phyloP scores from a whole-genome alignment of 2,329 filamentous ascomycete genomes.

The Aspergillus sp. region DNA sequence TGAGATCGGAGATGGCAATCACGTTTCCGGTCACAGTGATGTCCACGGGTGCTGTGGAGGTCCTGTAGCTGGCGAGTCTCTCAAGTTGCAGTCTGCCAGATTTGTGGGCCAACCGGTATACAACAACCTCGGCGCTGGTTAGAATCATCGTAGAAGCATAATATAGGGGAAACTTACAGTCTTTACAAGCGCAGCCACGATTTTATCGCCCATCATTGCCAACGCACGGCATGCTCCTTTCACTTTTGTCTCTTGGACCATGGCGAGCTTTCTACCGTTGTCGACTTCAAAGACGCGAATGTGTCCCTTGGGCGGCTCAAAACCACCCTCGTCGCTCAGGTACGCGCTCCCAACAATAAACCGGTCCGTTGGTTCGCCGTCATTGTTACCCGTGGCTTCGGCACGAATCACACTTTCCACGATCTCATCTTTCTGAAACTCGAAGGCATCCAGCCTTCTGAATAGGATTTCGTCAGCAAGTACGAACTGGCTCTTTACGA shows the following conservation, averaged over 20 bases:
- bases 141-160: constrained; percentile 1
- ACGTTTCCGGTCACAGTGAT: constrained; percentile 70
- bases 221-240: constrained; percentile 81
- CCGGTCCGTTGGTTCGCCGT: constrained; percentile 59
- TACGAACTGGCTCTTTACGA: constrained; percentile 76
- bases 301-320: constrained; percentile 65
- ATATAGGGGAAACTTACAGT: constrained; percentile 57
- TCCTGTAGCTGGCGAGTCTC: constrained; percentile 74
- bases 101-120: constrained; percentile 52
- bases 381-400: constrained; percentile 63
- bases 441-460: constrained; percentile 70
- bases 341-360: constrained; percentile 92
- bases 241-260: constrained; percentile 67
- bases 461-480: constrained; percentile 91
- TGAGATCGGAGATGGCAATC: constrained; percentile 85
- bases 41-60: constrained; percentile 80
- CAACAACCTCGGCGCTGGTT: constrained; percentile 49
- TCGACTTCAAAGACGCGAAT: constrained; percentile 80
- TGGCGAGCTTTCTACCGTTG: constrained; percentile 68
- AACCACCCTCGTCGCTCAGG: constrained; percentile 53
- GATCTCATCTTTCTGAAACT: constrained; percentile 68
- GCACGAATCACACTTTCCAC: constrained; percentile 82
- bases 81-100: constrained; percentile 53
- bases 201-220: constrained; percentile 69
- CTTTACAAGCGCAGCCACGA: constrained; percentile 87